These are phyloP conservation scores for Cryphonectria naterciae DNA, from an alignment of 2,329 filamentous ascomycete species.

Conservation along the genomic window DNA sequence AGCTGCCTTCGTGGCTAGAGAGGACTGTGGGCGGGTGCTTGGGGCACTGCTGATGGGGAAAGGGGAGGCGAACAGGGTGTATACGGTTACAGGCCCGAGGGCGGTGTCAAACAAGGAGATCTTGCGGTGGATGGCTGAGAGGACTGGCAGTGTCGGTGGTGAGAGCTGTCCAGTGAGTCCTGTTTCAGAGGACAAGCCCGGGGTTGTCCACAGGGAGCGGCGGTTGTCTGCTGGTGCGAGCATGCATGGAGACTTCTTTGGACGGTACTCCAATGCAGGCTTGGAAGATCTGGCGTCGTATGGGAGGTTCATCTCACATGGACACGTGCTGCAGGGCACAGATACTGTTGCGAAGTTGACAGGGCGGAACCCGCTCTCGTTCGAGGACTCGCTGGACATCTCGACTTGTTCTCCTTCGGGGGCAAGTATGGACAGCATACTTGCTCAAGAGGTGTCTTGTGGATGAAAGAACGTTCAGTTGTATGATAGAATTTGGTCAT, in stretches of 20 bases:
- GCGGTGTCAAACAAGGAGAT: slow-evolving; percentile 30
- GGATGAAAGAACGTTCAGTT: neutral
- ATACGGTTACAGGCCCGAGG: slow-evolving; percentile 41
- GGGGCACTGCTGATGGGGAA: slow-evolving; percentile 39
- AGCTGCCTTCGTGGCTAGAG: slow-evolving; percentile 43
- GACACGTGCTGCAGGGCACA: neutral
- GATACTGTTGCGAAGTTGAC: slow-evolving; percentile 12
- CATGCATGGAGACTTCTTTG: slow-evolving; percentile 29
- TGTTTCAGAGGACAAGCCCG: neutral
- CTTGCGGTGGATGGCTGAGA: neutral
- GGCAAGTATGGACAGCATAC: neutral
- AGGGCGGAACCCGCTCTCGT: slow-evolving; percentile 1
- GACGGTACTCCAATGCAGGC: slow-evolving; percentile 22
- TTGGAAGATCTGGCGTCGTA: slow-evolving; percentile 28
- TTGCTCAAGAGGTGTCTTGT: neutral
- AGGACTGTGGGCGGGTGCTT: slow-evolving; percentile 39
- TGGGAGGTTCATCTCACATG: slow-evolving; percentile 22
- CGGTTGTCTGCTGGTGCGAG: slow-evolving; percentile 12
- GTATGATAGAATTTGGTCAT: neutral
- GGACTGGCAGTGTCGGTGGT: neutral
- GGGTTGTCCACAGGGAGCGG: neutral
- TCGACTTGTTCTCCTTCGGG: neutral
- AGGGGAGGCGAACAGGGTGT: slow-evolving; percentile 40
- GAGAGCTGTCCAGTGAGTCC: slow-evolving; percentile 6
- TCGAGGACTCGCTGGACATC: neutral